Base-by-base conservation (phyloP, 495 filamentous ascomycete genomes). In the Barbatosphaeria neglecta region DNA sequence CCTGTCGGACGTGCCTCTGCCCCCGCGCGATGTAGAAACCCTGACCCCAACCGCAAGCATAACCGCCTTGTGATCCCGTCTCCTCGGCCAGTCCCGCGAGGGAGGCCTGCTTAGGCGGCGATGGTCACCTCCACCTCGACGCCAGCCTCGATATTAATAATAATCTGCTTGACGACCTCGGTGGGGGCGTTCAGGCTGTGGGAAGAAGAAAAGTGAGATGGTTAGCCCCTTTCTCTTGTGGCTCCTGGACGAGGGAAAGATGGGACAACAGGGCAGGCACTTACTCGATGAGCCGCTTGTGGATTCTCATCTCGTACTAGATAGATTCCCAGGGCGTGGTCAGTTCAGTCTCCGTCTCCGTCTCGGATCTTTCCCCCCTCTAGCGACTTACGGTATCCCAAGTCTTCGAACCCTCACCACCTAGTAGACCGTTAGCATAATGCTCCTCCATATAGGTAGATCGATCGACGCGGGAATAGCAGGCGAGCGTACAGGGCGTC, bases 101-200 rank as follows among this genome's bases (percentile, higher is more conserved):
- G 15, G 15, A 8, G 27, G 15, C 44, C 18, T 20, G 38, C 44
- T 78, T 88, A 98, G 68, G 92, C 90, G 67, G 92, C 92, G 75
- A 98, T 98, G 61, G 92, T 98, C 57, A 98, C 92, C 80, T 98
- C 92, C 60, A 98, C 92, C 81, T 98, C 92, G 66, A 98, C 92
- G 78, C 92, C 92, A 51, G 92, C 92, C 82, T 98, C 92, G 70
- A 98, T 97, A 78, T 98, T 98, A 77, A 97, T 89, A 69, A 98
- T 98, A 79, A 98, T 97, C 80, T 95, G 89, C 83, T 98, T 98
- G 69, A 98, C 92, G 50, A 95, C 87, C 80, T 98, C 92, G 58
- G 92, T 98, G 46, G 92, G 92, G 50, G 92, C 92, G 68, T 90
- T 92, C 48, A 97, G 76, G 74, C 87, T 90, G 56, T n/a, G n/a